Percentiles rank a stretch among this genome's conserved stretches.
Conservation (phyloP, 2,329 filamentous ascomycete genomes). For the Metarhizium anisopliae region DNA sequence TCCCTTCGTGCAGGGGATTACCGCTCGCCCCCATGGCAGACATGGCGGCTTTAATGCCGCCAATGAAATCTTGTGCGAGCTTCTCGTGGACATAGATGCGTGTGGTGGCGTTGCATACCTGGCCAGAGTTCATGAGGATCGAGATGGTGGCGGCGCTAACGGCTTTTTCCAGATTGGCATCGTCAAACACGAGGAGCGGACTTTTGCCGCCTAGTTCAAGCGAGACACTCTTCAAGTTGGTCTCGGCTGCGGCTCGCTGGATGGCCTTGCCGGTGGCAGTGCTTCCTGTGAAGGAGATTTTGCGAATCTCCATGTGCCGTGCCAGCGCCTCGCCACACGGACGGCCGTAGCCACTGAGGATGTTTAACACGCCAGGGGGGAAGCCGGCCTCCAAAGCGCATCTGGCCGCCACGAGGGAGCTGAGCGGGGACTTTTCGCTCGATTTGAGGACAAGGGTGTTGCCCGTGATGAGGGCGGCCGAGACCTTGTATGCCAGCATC, state of each 20-base stretch:
- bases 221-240: constrained; percentile 54
- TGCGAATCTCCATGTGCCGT: constrained; percentile 59
- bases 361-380: constrained; percentile 65
- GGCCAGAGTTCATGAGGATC: constrained; percentile 45
- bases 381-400: constrained; percentile 65
- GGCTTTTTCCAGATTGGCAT: constrained; percentile 54
- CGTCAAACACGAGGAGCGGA: constrained; percentile 55
- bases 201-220: constrained; percentile 63
- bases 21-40: constrained; percentile 24
- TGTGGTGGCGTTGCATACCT: constrained; percentile 51
- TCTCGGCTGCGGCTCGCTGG: constrained; percentile 60
- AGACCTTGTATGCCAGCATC: constrained; percentile 37
- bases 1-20: constrained; percentile 23
- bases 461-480: constrained; percentile 37
- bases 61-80: constrained; percentile 47
- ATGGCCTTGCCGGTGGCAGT: constrained; percentile 62
- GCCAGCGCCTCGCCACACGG: constrained; percentile 59
- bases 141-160: constrained; percentile 40
- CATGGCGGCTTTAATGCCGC: constrained; percentile 41
- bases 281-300: constrained; percentile 70
- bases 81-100: constrained; percentile 47
- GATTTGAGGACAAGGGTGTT: constrained; percentile 44
- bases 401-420: constrained; percentile 25
- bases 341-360: constrained; percentile 60
- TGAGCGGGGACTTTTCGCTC: constrained; percentile 45